These are phyloP conservation scores for carrot (Daucus carota) DNA, from an alignment of 129 eudicot species.

Conservation along the genomic window DNA sequence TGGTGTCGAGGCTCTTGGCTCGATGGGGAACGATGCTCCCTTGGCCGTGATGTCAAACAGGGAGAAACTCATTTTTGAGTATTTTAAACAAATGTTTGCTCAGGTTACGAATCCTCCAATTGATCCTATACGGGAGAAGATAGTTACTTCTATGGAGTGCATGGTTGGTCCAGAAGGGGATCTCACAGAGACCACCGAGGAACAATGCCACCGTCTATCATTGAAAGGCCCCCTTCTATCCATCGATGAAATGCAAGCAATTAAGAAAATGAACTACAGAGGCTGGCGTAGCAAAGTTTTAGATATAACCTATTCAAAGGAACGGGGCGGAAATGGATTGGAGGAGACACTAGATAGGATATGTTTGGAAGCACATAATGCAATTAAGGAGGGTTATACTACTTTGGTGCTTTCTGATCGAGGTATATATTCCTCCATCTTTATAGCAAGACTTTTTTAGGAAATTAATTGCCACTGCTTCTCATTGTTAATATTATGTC, in stretches of 20 bases:
- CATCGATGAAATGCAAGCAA: constrained; percentile 82
- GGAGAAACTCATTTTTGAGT: constrained; percentile 91
- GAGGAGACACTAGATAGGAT: constrained; percentile 83
- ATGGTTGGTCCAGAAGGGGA: constrained; percentile 99
- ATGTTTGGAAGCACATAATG: constrained; percentile 74
- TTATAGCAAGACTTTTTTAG: background rate
- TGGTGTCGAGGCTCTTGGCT: constrained; percentile 92
- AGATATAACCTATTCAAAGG: constrained; percentile 75
- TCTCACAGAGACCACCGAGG: constrained; percentile 97
- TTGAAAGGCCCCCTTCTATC: constrained; percentile 87
- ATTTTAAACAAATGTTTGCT: constrained; percentile 99
- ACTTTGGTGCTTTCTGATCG: constrained; percentile 88
- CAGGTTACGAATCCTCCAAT: constrained; percentile 98
- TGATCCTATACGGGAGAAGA: constrained; percentile 96
- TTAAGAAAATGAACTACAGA: constrained; percentile 83
- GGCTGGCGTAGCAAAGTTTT: constrained; percentile 97
- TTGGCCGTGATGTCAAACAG: constrained; percentile 96
- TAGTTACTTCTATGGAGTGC: constrained; percentile 97
- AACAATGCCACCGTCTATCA: constrained; percentile 91
- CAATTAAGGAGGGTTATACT: constrained; percentile 84
- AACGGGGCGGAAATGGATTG: constrained; percentile 74
- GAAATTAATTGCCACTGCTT: background rate
- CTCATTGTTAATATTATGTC: background rate
- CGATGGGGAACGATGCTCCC: constrained; percentile 99
- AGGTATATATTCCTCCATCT: constrained; percentile 37